Base-by-base conservation (phyloP, 2,329 filamentous ascomycete species). In the Elsinoe fawcettii region DNA sequence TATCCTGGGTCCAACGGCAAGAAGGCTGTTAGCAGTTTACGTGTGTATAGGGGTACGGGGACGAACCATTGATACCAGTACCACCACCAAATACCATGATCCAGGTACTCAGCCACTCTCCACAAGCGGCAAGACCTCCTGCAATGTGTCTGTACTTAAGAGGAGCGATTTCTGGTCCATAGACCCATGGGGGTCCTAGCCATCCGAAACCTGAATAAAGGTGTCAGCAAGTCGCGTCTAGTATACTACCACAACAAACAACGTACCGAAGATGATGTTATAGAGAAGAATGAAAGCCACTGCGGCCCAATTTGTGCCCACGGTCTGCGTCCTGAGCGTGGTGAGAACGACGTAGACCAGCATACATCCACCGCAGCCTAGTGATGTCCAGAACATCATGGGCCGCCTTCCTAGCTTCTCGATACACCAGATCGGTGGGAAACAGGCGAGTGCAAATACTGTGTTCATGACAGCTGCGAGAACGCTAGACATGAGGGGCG, bases 161-260 rank as follows among this genome's bases (percentile, higher is more conserved):
- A 6, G 70, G 70, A 6, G 69, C 69, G 41, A 73, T 73, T 58
- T 71, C 69, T 3, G 69, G 67, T 2, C 67, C 66, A 55, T 72
- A 72, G 4, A 71, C 56, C 69, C 68, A 71, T 14, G 64, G 63
- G 6, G 65, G 62, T 34, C 68, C 67, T 58, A 69, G 57, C 69
- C 68, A 71, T 11, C 66, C 66, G 51, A 63, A 67, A 0, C 63
- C 30, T 32, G n/a, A 32, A 6, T 32, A 12, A 6, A 6, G 6
- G 5, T 12, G 12, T 32, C 30, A 32, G 30, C 30, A 6, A 32
- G 5, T 12, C 12, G 30, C 12, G 6, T 32, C 6, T 32, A 12
- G 30, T 12, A 32, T 6, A 5, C 12, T 12, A 32, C 12, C 12
- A 12, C 12, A 12, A 32, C 30, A 12, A 5, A 12, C 12, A 12